Evolutionary conservation across 768 basidiomycete genomes (phyloP).

Genomic region (Lactifluus echinatus): DNA sequence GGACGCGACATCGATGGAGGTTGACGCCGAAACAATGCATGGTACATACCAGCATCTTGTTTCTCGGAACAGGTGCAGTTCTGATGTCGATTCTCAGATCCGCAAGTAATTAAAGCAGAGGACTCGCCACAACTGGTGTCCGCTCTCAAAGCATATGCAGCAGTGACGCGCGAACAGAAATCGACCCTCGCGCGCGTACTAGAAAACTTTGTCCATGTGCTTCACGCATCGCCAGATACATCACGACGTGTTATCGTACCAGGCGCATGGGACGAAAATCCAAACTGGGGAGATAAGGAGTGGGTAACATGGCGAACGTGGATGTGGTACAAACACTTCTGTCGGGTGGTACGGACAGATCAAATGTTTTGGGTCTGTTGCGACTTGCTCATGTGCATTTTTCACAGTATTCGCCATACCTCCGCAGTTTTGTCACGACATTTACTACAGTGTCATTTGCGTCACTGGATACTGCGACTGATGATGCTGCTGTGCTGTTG

Average conservation of each 20-base stretch:
- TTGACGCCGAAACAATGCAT: constrained; percentile 66
- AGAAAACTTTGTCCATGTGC: constrained; percentile 55
- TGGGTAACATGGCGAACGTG: constrained; percentile 86
- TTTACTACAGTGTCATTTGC: constrained; percentile 61
- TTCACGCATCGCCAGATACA: constrained; percentile 32
- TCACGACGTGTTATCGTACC: constrained; percentile 52
- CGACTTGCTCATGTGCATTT: neutral
- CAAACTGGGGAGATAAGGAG: constrained; percentile 59
- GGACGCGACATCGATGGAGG: constrained; percentile 46
- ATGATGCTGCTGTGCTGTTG: constrained; percentile 49
- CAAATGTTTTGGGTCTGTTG: neutral
- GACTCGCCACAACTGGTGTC: constrained; percentile 64
- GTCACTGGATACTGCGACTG: constrained; percentile 47
- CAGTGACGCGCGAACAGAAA: constrained; percentile 69
- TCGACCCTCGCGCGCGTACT: constrained; percentile 62
- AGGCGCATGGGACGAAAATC: constrained; percentile 61
- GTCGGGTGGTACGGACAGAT: constrained; percentile 51
- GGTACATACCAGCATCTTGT: constrained; percentile 30
- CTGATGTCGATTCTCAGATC: constrained; percentile 5
- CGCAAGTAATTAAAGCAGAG: constrained; percentile 38
- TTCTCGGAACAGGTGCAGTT: neutral
- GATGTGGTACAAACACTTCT: constrained; percentile 90
- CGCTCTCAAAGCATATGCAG: constrained; percentile 67
- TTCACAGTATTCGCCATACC: constrained; percentile 66
- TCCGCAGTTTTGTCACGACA: constrained; percentile 66